Conservation (phyloP, 805 yeast species). For the Lachancea fermentati region DNA sequence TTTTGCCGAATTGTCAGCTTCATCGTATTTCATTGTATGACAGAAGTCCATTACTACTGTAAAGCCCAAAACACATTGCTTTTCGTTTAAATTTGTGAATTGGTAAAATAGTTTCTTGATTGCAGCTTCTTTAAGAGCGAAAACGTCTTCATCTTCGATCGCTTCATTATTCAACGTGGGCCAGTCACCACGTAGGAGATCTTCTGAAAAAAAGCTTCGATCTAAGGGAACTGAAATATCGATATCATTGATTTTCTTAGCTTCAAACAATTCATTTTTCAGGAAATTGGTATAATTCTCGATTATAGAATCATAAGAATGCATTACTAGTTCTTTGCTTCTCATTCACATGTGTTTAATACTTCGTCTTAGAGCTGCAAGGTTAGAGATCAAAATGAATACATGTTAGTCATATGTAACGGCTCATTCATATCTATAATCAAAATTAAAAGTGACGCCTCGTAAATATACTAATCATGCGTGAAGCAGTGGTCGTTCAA, state of each 20-base stretch:
- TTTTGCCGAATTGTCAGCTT: slow-evolving; percentile 11
- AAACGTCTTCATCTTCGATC: neutral
- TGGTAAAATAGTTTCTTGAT: slow-evolving; percentile 3
- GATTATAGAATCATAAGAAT: neutral
- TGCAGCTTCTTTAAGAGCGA: slow-evolving; percentile 1
- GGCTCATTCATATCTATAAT: no score
- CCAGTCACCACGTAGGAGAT: neutral
- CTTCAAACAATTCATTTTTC: neutral
- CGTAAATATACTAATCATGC: no score
- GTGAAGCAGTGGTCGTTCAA: no score
- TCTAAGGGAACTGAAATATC: neutral
- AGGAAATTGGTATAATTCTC: neutral
- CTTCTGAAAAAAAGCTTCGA: neutral
- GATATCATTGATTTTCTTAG: neutral
- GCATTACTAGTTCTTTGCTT: neutral
- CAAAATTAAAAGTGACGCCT: no score
- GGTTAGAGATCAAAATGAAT: no score
- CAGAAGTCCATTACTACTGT: slow-evolving; percentile 21
- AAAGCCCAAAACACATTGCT: slow-evolving; percentile 11
- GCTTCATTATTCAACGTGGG: neutral
- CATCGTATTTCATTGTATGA: slow-evolving; percentile 13
- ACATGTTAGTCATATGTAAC: no score
- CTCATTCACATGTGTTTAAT: no score
- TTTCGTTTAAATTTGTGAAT: slow-evolving; percentile 1
- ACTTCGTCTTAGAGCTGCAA: no score